Base-by-base conservation (phyloP, 805 yeast species). In the Peterozyma toletana region DNA sequence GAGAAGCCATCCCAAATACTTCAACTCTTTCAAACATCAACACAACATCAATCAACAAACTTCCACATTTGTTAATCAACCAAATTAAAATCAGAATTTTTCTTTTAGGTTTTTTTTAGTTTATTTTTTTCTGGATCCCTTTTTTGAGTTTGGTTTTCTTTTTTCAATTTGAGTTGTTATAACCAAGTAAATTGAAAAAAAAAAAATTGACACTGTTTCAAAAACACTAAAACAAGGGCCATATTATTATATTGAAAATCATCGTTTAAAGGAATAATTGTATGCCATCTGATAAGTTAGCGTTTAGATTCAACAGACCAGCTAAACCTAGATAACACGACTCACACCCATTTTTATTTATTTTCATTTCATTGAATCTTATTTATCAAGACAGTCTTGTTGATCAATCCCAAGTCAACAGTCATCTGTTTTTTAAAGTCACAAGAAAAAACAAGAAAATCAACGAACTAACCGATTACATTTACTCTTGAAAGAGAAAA, bases 121-220 rank as follows among this genome's bases (percentile, higher is more conserved):
- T 21, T 21, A 21, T 21, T 21, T 21, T 21, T 21, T 21, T 21
- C 27, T 21, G 27, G 27, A 21, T 21, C 27, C 71, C 56, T 63
- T 81, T 48, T 53, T 58, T 49, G 59, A 62, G 43, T 54, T 69
- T 21, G 62, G 65, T 38, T 66, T 63, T 39, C 70, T 73, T 42
- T 61, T 60, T 35, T 68, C 71, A 11, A 73, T 55, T 37, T 68
- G 69, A 14, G 64, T 21, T 21, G 7, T 21, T 21, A 21, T 21
- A 21, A 21, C 27, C 27, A 21, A 21, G 27, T 21, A 21, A 21
- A 21, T 21, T 21, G 27, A 21, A 21, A 21, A 21, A 21, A 21
- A 21, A 21, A 21, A 21, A 21, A 21, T 21, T 21, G 27, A 21
- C 27, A 21, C 27, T 21, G 27, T 21, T 21, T 21, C 27, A 21